Evolutionary conservation across 495 filamentous ascomycete species (phyloP), one percentile per base, ranked within the genome.

Genomic region (Talaromyces thailandensis): DNA sequence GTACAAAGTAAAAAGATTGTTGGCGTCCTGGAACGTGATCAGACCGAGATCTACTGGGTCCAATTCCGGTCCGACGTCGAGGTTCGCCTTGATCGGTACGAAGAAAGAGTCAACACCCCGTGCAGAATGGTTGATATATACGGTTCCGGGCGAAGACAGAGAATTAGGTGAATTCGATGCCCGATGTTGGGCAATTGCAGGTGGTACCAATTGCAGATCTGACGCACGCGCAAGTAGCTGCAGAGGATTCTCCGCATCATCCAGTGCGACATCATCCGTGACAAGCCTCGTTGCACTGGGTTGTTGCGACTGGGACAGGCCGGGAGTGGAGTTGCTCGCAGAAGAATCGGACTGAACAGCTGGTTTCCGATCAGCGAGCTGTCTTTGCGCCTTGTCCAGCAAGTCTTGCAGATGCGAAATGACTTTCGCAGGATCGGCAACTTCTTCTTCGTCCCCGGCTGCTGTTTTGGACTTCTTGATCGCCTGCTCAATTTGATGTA

Each of bases 211-310:
- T 57, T 86, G 82, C 35, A 89, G 76, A 68, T 90, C 86, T 6
- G 87, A 89, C 0, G 88, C 87, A 21, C 86, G 77, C 3, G 88
- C 88, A 23, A 90, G 79, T 2, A 90, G 70, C 66, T 90, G 87
- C 9, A 90, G 71, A 0, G 88, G 88, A 62, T 90, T 90, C 65
- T 90, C 88, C 18, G 87, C 87, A 72, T 89, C 87, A 63, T 89
- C 87, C 5, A 90, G 68, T 25, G 83, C 81, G 12, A 88, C 73
- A 23, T 86, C 82, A 14, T 81, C 77, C 28, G 60, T 64, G 58
- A 60, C 69, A 43, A 58, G 26, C 11, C 18, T 52, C 14, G 43
- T 4, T 25, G 58, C 5, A 60, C 40, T 45, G 23, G 51, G 26
- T 55, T 55, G 23, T 23, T 55, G 23, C 9, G 51, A 48, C 7